Conservation (phyloP, 1,284 basidiomycete species). For the Microbotryum saponariae region DNA sequence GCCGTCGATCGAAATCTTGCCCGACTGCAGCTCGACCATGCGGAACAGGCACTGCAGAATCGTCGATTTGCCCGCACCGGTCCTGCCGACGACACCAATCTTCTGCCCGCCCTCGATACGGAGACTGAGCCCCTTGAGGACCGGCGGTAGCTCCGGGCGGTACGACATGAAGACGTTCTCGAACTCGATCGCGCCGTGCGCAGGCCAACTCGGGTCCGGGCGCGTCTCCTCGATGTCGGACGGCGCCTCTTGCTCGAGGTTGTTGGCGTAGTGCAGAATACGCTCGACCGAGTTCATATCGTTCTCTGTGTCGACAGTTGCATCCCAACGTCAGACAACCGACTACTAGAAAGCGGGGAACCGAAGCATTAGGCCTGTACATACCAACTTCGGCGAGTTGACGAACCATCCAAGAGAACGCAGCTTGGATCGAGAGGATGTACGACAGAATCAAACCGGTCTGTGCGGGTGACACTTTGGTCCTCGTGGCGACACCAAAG, state of each 20-base stretch:
- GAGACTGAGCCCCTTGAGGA: conserved; percentile 54
- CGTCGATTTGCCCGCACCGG: conserved; percentile 54
- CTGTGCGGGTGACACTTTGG: conserved; percentile 59
- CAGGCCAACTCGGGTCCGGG: conserved; percentile 59
- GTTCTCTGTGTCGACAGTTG: conserved; percentile 72
- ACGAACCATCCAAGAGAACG: conserved; percentile 74
- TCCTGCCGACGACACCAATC: conserved; percentile 49
- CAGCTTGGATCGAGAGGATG: conserved; percentile 55
- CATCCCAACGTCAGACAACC: not conserved
- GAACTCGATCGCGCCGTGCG: conserved; percentile 42
- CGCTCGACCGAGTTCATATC: conserved; percentile 87
- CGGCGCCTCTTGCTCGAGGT: conserved; percentile 64
- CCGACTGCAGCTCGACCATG: conserved; percentile 35
- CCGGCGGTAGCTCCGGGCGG: conserved; percentile 42
- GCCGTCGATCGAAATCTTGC: conserved; percentile 39
- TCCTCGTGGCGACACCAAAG: conserved; percentile 58
- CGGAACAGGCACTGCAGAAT: conserved; percentile 59
- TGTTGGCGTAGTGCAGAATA: conserved; percentile 43
- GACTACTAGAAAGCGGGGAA: not conserved
- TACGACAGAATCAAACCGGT: conserved; percentile 61
- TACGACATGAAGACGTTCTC: conserved; percentile 35
- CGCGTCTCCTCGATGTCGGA: conserved; percentile 55
- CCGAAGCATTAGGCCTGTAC: not conserved
- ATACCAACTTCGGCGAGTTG: conserved; percentile 44
- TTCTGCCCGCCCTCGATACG: conserved; percentile 47